Percentiles rank a stretch among this genome's conserved stretches.
These are phyloP conservation scores for Spathaspora sp. DNA, from an alignment of 805 yeast genomes.

Conservation along the genomic window DNA sequence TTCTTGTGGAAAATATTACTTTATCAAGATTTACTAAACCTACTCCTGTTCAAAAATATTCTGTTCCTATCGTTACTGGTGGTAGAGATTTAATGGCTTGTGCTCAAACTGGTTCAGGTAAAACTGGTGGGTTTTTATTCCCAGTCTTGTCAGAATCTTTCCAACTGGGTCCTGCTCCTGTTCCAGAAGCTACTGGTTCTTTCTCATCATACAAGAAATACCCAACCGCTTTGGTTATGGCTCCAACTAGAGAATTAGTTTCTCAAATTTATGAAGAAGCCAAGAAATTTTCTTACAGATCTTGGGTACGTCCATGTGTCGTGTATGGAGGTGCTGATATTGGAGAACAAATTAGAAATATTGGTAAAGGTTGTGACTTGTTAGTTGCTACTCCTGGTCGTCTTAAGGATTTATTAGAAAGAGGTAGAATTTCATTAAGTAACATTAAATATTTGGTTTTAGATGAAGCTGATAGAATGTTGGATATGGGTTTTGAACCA, in stretches of 20 bases:
- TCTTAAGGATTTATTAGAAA: constrained; percentile 89
- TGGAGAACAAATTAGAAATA: constrained; percentile 78
- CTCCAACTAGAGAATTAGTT: constrained; percentile 99
- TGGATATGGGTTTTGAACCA: constrained; percentile 99
- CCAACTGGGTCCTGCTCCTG: constrained; percentile 77
- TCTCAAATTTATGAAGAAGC: constrained; percentile 96
- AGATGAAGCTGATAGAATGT: constrained; percentile 99
- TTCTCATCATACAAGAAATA: constrained; percentile 73
- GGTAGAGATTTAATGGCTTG: constrained; percentile 96
- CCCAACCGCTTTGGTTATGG: constrained; percentile 94
- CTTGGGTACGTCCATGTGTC: constrained; percentile 96
- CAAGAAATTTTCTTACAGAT: constrained; percentile 91
- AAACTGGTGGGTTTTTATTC: constrained; percentile 99
- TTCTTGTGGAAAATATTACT: constrained; percentile 81
- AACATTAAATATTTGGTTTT: constrained; percentile 91
- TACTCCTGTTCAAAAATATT: constrained; percentile 94
- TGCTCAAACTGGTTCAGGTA: constrained; percentile 99
- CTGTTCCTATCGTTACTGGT: constrained; percentile 84
- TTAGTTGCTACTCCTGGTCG: constrained; percentile 99
- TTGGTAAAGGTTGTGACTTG: constrained; percentile 92
- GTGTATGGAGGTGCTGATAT: constrained; percentile 99
- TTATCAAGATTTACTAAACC: constrained; percentile 92
- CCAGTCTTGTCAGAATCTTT: constrained; percentile 93
- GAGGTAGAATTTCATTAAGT: constrained; percentile 86
- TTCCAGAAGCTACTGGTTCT: constrained; percentile 44